Conservation (phyloP, 768 basidiomycete species). For the Tylopilus plumbeoviolaceoides region DNA sequence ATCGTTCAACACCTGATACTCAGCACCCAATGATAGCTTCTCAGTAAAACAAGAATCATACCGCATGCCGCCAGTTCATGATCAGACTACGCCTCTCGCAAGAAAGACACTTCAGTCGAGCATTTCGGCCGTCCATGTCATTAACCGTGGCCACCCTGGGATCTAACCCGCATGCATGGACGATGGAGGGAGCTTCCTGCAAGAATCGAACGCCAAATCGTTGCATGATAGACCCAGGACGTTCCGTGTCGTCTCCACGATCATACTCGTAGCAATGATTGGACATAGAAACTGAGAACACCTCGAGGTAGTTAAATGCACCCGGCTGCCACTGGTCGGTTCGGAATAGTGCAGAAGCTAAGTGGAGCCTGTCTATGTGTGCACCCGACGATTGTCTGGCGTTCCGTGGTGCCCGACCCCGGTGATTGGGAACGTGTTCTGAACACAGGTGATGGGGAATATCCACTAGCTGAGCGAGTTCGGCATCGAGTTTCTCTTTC, state of each 20-base stretch:
- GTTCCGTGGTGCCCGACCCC: background rate
- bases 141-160: slow-evolving; percentile 3
- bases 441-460: background rate
- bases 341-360: slow-evolving; percentile 9
- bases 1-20: background rate
- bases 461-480: slow-evolving; percentile 4
- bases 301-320: background rate
- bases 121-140: slow-evolving; percentile 13
- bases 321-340: background rate
- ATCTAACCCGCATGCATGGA: slow-evolving; percentile 8
- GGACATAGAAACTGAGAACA: background rate
- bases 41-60: background rate
- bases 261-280: too few species aligned
- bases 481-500: slow-evolving; percentile 2
- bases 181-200: slow-evolving; percentile 4
- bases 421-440: background rate
- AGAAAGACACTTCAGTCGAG: slow-evolving; percentile 5
- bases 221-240: background rate
- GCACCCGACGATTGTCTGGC: background rate
- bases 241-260: background rate
- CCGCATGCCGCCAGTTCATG: slow-evolving; percentile 8
- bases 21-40: too few species aligned
- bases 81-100: background rate
- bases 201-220: background rate
- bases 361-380: background rate